These are phyloP conservation scores for Xylariaceae sp. DNA, from an alignment of 2,329 filamentous ascomycete genomes.

Conservation along the genomic window DNA sequence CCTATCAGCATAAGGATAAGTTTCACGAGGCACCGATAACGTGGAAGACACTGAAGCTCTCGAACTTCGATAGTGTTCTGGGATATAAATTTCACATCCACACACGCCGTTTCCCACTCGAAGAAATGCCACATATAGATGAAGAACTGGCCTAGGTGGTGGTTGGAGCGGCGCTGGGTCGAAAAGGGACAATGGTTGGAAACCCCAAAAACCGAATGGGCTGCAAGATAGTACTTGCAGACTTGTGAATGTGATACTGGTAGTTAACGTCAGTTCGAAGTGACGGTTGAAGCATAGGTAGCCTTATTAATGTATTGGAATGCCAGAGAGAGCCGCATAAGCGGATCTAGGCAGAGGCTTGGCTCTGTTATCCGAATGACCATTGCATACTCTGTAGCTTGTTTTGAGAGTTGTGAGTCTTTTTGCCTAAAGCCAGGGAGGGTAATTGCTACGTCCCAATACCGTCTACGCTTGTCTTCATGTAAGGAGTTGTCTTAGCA, in stretches of 20 bases:
- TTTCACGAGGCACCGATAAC: constrained; percentile 54
- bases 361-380: constrained; percentile 13
- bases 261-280: background rate
- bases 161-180: constrained; percentile 57
- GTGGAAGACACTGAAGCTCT: constrained; percentile 54
- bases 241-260: constrained; percentile 4
- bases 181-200: constrained; percentile 58
- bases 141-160: constrained; percentile 51
- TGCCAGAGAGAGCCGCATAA: constrained; percentile 17
- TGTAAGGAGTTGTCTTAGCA: constrained; percentile 21
- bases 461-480: constrained; percentile 13
- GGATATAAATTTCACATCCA: constrained; percentile 56
- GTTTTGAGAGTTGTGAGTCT: constrained; percentile 2
- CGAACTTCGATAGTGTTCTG: constrained; percentile 41
- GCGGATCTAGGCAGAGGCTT: constrained; percentile 11
- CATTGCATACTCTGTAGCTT: constrained; percentile 3
- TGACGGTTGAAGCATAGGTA: constrained; percentile 8
- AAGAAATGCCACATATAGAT: constrained; percentile 51
- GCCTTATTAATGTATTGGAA: constrained; percentile 13
- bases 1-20: constrained; percentile 49
- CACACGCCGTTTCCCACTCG: constrained; percentile 50
- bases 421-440: constrained; percentile 18
- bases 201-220: constrained; percentile 46
- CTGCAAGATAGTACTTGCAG: constrained; percentile 9
- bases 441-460: constrained; percentile 18